phyloP scores from a whole-genome alignment of 2,329 filamentous ascomycete species.

The Knufia fluminis region DNA sequence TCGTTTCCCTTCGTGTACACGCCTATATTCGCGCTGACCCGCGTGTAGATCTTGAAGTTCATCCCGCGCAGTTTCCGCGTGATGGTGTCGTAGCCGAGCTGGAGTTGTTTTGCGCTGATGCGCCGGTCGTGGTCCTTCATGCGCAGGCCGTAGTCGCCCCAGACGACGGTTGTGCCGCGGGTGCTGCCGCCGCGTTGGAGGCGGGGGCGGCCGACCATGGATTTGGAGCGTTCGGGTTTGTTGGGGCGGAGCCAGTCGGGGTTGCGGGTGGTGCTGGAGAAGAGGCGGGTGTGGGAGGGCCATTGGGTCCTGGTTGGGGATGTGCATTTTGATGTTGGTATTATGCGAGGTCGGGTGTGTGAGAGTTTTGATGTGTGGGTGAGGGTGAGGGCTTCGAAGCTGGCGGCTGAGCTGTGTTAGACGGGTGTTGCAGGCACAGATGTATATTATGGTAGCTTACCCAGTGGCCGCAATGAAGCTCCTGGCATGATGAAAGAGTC shows the following conservation, averaged over 20 bases:
- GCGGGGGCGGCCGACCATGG: slow-evolving; percentile 74
- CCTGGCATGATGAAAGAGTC: neutral
- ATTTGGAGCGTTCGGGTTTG: slow-evolving; percentile 73
- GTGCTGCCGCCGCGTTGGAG: slow-evolving; percentile 84
- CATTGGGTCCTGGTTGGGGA: neutral
- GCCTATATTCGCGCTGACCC: slow-evolving; percentile 84
- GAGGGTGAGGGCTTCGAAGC: neutral
- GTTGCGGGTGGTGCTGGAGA: slow-evolving; percentile 58
- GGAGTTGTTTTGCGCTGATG: slow-evolving; percentile 76
- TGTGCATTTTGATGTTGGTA: neutral
- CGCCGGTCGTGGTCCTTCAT: slow-evolving; percentile 90
- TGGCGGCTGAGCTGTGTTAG: slow-evolving; percentile 4
- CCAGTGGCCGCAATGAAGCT: slow-evolving; percentile 5
- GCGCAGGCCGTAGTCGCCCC: slow-evolving; percentile 90
- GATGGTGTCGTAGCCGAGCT: slow-evolving; percentile 89
- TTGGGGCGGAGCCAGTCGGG: slow-evolving; percentile 75
- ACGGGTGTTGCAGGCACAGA: too few species aligned
- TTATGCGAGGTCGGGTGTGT: slow-evolving; percentile 34
- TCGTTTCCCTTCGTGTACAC: slow-evolving; percentile 96
- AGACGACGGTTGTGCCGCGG: slow-evolving; percentile 89
- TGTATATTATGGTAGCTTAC: neutral
- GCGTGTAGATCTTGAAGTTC: slow-evolving; percentile 86
- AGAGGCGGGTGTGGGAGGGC: slow-evolving; percentile 34
- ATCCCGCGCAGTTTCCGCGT: slow-evolving; percentile 78
- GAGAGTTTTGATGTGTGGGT: neutral